A percentile compares a stretch with the other conserved stretches of the same genome.
These are phyloP conservation scores for Serendipita sp. DNA, from an alignment of 768 basidiomycete species.

Conservation along the genomic window DNA sequence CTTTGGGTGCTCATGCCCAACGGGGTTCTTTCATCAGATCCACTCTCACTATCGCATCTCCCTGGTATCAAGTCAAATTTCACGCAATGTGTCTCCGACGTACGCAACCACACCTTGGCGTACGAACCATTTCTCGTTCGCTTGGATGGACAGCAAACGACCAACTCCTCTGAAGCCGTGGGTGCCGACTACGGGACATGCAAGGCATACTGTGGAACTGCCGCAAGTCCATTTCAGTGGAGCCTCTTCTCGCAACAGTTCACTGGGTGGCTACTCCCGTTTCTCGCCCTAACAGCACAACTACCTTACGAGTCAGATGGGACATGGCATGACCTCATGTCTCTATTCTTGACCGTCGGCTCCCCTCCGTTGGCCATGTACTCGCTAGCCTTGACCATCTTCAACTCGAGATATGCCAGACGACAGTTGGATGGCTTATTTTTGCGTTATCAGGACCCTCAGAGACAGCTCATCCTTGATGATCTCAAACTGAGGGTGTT, in stretches of 20 bases:
- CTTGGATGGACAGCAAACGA: not conserved
- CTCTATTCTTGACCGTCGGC: too few relatives aligned
- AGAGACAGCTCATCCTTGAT: not conserved
- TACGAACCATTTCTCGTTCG: slow-evolving; percentile 24
- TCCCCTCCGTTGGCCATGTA: too few relatives aligned
- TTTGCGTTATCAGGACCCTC: not conserved
- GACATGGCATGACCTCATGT: too few relatives aligned
- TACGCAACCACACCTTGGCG: not conserved
- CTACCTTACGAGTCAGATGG: too few relatives aligned
- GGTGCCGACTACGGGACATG: not conserved
- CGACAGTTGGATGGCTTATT: not conserved
- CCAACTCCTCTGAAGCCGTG: not conserved
- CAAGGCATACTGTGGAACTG: not conserved
- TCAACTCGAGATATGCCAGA: too few relatives aligned
- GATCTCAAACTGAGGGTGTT: not conserved
- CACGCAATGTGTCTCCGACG: not conserved
- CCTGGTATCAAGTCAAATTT: not conserved
- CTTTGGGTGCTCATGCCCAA: too few relatives aligned
- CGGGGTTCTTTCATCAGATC: too few relatives aligned
- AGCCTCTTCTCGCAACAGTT: not conserved
- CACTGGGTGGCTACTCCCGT: not conserved
- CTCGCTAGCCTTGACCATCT: too few relatives aligned
- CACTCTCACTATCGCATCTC: too few relatives aligned
- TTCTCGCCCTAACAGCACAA: too few relatives aligned
- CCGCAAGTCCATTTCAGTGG: not conserved